Conservation (phyloP, 805 yeast species). For the Osmozyma mogii region DNA sequence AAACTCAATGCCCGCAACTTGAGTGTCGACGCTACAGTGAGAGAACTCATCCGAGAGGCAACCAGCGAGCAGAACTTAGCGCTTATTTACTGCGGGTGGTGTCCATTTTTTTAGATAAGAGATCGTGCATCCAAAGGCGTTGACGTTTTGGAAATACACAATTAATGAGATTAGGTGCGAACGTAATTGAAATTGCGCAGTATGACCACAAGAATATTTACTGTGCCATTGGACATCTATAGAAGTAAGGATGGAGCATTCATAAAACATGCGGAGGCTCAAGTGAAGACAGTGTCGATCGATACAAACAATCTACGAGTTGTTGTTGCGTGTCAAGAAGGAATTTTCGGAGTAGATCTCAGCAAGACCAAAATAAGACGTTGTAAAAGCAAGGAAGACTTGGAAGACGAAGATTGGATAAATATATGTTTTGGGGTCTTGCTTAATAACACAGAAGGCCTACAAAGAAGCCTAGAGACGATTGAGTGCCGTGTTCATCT, state of each 20-base stretch:
- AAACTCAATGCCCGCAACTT: conserved; percentile 62
- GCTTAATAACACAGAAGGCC: conserved; percentile 1
- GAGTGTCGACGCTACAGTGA: conserved; percentile 76
- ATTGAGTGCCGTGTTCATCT: conserved; percentile 14
- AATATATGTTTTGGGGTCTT: conserved; percentile 2
- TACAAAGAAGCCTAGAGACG: conserved; percentile 9
- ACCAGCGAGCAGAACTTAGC: conserved; percentile 60
- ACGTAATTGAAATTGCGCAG: neutral
- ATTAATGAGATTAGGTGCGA: neutral
- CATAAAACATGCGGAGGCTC: conserved; percentile 12
- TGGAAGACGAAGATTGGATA: conserved; percentile 13
- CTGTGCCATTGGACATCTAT: neutral
- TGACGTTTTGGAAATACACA: too few species aligned
- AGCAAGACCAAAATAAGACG: conserved; percentile 3
- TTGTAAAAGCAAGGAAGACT: conserved; percentile 6
- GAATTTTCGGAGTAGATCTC: conserved; percentile 7
- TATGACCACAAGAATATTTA: neutral
- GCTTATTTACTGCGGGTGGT: conserved; percentile 76
- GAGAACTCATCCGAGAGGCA: conserved; percentile 76
- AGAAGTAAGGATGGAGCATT: conserved; percentile 9
- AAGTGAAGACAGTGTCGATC: conserved; percentile 4
- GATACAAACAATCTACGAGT: conserved; percentile 8
- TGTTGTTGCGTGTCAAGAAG: conserved; percentile 13
- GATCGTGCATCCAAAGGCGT: too few species aligned
- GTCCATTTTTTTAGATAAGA: conserved; percentile 50